phyloP scores from a whole-genome alignment of 257 asterid species.

The Capsicum pubescens region DNA sequence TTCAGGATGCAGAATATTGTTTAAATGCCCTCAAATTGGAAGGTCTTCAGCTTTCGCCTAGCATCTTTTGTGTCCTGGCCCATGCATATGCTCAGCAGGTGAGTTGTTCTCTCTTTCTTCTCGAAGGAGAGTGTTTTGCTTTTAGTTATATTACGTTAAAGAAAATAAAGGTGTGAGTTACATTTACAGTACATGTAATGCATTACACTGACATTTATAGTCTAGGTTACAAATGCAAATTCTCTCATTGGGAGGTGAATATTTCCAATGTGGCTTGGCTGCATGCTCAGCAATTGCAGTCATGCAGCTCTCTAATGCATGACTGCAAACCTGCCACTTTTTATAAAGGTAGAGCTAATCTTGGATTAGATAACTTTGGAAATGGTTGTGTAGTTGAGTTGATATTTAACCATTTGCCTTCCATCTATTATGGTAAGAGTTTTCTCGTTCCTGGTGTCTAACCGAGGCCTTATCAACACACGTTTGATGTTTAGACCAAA shows the following conservation, averaged over 20 bases:
- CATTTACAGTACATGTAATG: neutral
- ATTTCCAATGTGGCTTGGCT: neutral
- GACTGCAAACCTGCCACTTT: slow-evolving; percentile 3
- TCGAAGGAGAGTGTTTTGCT: neutral
- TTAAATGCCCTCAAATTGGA: slow-evolving; percentile 63
- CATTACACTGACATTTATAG: neutral
- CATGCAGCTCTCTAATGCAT: neutral
- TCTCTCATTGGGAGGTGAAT: neutral
- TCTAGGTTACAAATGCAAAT: neutral
- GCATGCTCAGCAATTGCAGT: no score
- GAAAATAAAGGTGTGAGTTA: neutral
- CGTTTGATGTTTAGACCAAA: neutral
- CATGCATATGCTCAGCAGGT: slow-evolving; percentile 97
- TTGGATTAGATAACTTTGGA: slow-evolving; percentile 4
- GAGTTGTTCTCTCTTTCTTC: slow-evolving; percentile 7
- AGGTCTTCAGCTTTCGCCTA: slow-evolving; percentile 73
- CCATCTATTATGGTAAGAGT: neutral
- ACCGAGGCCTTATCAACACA: neutral
- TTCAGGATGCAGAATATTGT: slow-evolving; percentile 69
- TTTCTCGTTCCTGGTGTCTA: neutral
- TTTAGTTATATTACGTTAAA: neutral
- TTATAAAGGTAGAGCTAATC: neutral
- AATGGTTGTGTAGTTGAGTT: slow-evolving; percentile 23
- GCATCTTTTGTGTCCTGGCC: slow-evolving; percentile 78
- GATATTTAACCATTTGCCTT: neutral